Conservation (phyloP, 345 rosid genomes). For the Melaleuca quinquenervia region DNA sequence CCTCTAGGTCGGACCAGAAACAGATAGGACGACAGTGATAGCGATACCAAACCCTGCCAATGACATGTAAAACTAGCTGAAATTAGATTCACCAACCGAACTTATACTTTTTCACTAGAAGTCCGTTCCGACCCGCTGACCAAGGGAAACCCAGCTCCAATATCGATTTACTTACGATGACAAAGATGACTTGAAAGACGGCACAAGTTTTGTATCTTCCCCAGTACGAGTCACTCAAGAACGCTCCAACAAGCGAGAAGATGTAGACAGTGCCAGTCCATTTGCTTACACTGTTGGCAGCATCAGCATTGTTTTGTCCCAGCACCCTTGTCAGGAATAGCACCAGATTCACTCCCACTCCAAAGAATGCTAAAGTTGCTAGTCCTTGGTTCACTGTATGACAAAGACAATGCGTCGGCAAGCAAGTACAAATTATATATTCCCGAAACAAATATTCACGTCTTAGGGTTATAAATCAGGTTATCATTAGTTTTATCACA, state of each 20-base stretch:
- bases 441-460: neutral
- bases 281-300: constrained; percentile 97
- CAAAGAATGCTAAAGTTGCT: constrained; percentile 97
- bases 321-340: constrained; percentile 90
- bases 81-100: neutral
- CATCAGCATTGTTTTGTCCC: constrained; percentile 88
- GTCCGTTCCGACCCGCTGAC: neutral
- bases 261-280: constrained; percentile 99
- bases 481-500: neutral
- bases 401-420: neutral
- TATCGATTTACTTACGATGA: constrained; percentile 48
- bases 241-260: constrained; percentile 95
- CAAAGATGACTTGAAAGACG: constrained; percentile 87
- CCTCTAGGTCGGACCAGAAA: constrained; percentile 77
- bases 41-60: constrained; percentile 61
- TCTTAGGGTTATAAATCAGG: neutral
- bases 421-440: neutral
- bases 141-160: neutral
- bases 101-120: neutral
- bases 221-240: constrained; percentile 98
- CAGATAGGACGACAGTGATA: constrained; percentile 67
- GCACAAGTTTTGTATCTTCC: constrained; percentile 99
- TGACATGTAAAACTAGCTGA: neutral
- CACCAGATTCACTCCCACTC: constrained; percentile 95
- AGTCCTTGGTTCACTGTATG: constrained; percentile 86